Evolutionary conservation across 2,329 filamentous ascomycete species (phyloP).

Genomic region (Phaeosphaeria sp.): DNA sequence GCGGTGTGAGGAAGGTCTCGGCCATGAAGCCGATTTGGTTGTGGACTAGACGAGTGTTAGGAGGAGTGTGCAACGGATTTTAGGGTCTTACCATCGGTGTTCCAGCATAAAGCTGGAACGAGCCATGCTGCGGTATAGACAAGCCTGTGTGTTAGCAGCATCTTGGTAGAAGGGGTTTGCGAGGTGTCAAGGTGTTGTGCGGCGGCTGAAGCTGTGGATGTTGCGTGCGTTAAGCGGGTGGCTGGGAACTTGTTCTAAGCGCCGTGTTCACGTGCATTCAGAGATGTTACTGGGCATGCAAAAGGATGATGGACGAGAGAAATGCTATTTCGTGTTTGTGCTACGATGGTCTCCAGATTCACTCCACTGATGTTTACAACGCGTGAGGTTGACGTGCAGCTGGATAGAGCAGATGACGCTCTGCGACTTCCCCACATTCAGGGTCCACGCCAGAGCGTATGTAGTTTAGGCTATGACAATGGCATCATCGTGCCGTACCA

Average conservation of each 20-base stretch:
- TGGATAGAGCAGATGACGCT: neutral
- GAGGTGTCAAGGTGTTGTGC: neutral
- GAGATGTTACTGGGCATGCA: too few relatives aligned
- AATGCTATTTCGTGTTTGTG: too few relatives aligned
- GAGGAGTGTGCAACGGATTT: neutral
- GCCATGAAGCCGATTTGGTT: constrained; percentile 52
- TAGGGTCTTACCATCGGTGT: constrained; percentile 37
- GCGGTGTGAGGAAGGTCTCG: constrained; percentile 43
- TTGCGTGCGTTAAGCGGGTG: neutral
- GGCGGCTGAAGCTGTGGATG: neutral
- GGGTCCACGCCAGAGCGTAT: neutral
- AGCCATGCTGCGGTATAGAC: constrained; percentile 12
- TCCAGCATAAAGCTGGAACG: constrained; percentile 33
- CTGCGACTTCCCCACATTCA: neutral
- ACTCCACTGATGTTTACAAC: too few relatives aligned
- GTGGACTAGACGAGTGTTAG: constrained; percentile 38
- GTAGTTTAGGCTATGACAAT: too few relatives aligned
- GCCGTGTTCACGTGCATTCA: too few relatives aligned
- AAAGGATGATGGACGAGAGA: too few relatives aligned
- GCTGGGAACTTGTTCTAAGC: neutral
- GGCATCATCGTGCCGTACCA: too few relatives aligned
- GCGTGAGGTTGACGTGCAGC: neutral
- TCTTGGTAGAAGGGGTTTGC: neutral
- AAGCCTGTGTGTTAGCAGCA: neutral
- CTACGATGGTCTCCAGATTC: too few relatives aligned